These are phyloP conservation scores for Phylloboletellus chloephorus DNA, from an alignment of 1,284 basidiomycete genomes.

Conservation along the genomic window DNA sequence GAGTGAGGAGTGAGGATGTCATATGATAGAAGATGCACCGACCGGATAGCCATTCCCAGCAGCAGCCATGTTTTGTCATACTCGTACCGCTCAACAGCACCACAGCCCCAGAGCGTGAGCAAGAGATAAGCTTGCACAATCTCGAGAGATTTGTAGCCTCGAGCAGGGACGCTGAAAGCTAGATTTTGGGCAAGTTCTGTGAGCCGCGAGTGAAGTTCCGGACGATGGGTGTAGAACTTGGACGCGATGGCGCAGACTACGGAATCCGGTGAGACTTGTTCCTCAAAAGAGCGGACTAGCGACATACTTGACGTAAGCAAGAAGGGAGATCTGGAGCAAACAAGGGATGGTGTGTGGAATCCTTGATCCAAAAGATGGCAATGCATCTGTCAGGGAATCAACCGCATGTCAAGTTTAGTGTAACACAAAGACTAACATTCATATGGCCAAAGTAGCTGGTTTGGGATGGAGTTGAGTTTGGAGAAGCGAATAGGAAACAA, in stretches of 20 bases:
- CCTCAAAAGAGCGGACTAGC: background rate
- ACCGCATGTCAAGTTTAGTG: background rate
- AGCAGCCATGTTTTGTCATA: constrained; percentile 95
- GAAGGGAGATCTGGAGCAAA: constrained; percentile 90
- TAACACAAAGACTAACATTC: constrained; percentile 47
- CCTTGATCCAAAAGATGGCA: constrained; percentile 72
- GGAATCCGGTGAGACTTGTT: constrained; percentile 7
- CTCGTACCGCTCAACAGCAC: constrained; percentile 92
- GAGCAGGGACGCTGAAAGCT: constrained; percentile 82
- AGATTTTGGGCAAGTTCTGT: constrained; percentile 85
- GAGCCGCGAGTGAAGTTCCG: constrained; percentile 79
- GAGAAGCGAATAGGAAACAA: constrained; percentile 12
- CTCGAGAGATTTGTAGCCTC: constrained; percentile 93
- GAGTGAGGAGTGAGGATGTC: constrained; percentile 9
- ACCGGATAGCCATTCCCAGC: constrained; percentile 82
- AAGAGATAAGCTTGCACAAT: constrained; percentile 89
- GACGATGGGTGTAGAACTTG: constrained; percentile 81
- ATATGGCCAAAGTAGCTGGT: constrained; percentile 72
- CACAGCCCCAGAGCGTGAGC: constrained; percentile 78
- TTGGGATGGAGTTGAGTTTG: constrained; percentile 12
- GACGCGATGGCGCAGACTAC: constrained; percentile 90
- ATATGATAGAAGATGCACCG: constrained; percentile 5
- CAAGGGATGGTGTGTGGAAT: constrained; percentile 88
- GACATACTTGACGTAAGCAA: constrained; percentile 83
- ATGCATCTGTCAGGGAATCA: constrained; percentile 49